phyloP scores from a whole-genome alignment of 306 rosid species.

The Nissolia schottii region DNA sequence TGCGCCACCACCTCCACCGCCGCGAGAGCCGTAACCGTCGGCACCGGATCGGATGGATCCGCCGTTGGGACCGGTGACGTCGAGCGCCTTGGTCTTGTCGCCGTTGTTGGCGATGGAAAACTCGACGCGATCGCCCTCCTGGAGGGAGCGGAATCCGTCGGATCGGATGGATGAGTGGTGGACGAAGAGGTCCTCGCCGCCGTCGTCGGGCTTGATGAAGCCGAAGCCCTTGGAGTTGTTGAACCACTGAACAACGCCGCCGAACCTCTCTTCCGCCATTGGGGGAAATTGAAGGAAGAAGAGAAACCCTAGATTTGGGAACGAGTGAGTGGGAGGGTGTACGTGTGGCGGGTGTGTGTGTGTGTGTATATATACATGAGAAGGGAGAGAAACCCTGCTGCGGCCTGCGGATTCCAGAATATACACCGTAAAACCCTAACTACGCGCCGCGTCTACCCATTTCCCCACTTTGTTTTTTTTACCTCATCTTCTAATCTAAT shows the following conservation, averaged over 20 bases:
- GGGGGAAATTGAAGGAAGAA: not conserved
- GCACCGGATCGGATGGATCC: constrained; percentile 45
- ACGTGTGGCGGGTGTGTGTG: not conserved
- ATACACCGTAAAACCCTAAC: not conserved
- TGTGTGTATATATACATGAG: not conserved
- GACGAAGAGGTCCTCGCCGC: constrained; percentile 73
- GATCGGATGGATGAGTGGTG: constrained; percentile 83
- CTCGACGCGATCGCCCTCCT: constrained; percentile 70
- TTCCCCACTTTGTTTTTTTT: not conserved
- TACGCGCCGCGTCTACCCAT: not conserved
- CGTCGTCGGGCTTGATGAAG: constrained; percentile 80
- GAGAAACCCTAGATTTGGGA: not conserved
- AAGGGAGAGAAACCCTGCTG: not conserved
- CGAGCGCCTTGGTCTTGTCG: constrained; percentile 66
- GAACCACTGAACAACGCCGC: constrained; percentile 83
- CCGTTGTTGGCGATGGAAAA: constrained; percentile 44
- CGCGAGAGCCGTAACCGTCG: constrained; percentile 29
- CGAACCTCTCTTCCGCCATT: constrained; percentile 72
- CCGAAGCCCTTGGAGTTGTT: constrained; percentile 74
- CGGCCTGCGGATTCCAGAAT: not conserved
- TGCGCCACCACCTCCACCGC: constrained; percentile 30
- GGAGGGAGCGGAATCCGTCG: constrained; percentile 69
- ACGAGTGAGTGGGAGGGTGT: not conserved
- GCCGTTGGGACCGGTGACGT: constrained; percentile 69
- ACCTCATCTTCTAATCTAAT: not conserved